Evolutionary conservation across 192 early-diverging fungal species (phyloP).

Genomic region (Coemansia sp.): DNA sequence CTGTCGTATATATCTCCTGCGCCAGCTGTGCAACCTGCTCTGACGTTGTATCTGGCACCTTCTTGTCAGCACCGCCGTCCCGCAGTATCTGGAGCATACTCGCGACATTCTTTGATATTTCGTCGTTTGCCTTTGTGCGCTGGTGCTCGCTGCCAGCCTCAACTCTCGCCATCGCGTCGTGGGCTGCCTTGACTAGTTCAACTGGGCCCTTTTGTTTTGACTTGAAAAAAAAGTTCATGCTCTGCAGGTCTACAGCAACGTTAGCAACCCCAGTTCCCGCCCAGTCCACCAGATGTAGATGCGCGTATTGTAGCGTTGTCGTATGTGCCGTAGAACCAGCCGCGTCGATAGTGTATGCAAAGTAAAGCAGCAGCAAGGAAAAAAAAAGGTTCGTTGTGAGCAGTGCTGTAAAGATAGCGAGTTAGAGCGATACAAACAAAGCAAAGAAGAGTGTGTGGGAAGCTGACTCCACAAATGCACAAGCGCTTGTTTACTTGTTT

Average conservation of each 20-base stretch:
- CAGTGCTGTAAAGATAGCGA: background rate
- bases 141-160: constrained; percentile 52
- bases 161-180: constrained; percentile 78
- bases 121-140: constrained; percentile 85
- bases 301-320: too few relatives aligned
- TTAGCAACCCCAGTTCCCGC: background rate
- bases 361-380: background rate
- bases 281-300: too few relatives aligned
- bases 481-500: too few relatives aligned
- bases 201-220: constrained; percentile 80
- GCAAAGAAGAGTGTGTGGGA: constrained; percentile 1
- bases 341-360: background rate
- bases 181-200: constrained; percentile 83
- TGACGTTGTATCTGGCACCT: constrained; percentile 58
- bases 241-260: constrained; percentile 4
- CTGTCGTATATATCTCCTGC: constrained; percentile 92
- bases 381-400: background rate
- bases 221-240: constrained; percentile 80
- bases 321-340: background rate
- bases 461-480: too few relatives aligned
- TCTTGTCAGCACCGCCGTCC: constrained; percentile 83
- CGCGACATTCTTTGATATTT: constrained; percentile 92
- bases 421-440: background rate
- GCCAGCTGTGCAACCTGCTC: constrained; percentile 92
- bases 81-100: constrained; percentile 92